Evolutionary conservation across 2,329 filamentous ascomycete species (phyloP), one percentile per base, ranked within the genome.

Genomic region (Claviceps pusilla): DNA sequence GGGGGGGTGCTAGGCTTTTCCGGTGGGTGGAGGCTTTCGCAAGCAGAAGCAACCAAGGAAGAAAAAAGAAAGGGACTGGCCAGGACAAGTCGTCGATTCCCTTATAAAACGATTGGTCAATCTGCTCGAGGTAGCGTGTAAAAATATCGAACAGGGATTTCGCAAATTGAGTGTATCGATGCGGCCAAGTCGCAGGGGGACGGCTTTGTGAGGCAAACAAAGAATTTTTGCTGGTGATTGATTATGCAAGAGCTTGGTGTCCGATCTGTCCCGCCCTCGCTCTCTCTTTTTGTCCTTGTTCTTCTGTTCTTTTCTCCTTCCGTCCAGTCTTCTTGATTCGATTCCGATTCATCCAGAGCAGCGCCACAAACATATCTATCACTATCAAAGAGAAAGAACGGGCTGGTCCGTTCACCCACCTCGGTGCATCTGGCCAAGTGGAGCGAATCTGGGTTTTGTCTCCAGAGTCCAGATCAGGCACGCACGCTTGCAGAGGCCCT

Each of bases 1-100:
- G 28, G 33, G 45, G 35, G 14, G 39, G 29, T 42, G 28, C 24
- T 35, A 12, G 16, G 39, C 28, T 33, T 35, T 49, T 33, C 16
- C 24, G 19, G 41, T 45, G 41, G 41, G 35, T 42, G 37, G 35
- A 28, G 50, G 50, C n/a, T 51, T 10, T 51, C 29, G 43, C 51
- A 47, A 49, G 37, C 54, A 52, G 19, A 16, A 16, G 43, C 77
- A 87, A 47, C 14, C 14, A 86, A 82, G 11, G 77, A 19, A 10
- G 41, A 37, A 46, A 46, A 33, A 29, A 7, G 29, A 45, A 41
- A 41, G 39, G 14, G 10, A 51, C 19, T 24, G 16, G 14, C n/a
- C 41, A 24, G 41, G 50, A 35, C 33, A 2, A 3, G 28, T 43
- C 12, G 50, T 14, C 50, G 24, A 33, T 51, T 47, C 45, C 45